Conservation (phyloP, 257 asterid species). For the Pogostemon cablin region DNA sequence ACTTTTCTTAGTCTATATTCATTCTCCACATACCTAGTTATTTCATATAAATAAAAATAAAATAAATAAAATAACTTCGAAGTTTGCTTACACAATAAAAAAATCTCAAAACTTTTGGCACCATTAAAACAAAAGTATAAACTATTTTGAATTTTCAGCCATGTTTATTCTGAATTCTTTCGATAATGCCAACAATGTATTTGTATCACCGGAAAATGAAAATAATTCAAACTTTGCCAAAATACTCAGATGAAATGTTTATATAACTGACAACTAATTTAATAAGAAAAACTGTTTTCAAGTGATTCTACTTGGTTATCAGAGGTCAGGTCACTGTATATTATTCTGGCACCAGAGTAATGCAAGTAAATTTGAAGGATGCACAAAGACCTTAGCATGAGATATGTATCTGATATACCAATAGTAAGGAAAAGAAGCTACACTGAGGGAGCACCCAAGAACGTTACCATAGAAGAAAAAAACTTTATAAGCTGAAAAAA, state of each 20-base stretch:
- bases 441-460: constrained; percentile 20
- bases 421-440: constrained; percentile 15
- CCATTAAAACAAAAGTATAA: constrained; percentile 5
- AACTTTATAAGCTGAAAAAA: constrained; percentile 36
- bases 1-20: background rate
- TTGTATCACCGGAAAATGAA: background rate
- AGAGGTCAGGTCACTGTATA: constrained; percentile 29
- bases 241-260: background rate
- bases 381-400: constrained; percentile 10
- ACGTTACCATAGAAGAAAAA: constrained; percentile 6
- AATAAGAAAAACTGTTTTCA: background rate
- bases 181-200: background rate
- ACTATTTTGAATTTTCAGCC: background rate
- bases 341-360: constrained; percentile 17
- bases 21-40: background rate
- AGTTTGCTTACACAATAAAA: background rate
- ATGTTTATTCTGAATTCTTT: background rate
- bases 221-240: background rate
- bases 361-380: constrained; percentile 20
- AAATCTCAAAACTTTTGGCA: background rate
- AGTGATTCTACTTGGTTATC: constrained; percentile 22
- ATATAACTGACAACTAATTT: background rate
- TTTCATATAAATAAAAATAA: background rate
- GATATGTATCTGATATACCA: constrained; percentile 2
- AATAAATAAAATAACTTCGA: background rate